phyloP scores from a whole-genome alignment of 208 protist species.

The Naegleria lovaniensis region DNA sequence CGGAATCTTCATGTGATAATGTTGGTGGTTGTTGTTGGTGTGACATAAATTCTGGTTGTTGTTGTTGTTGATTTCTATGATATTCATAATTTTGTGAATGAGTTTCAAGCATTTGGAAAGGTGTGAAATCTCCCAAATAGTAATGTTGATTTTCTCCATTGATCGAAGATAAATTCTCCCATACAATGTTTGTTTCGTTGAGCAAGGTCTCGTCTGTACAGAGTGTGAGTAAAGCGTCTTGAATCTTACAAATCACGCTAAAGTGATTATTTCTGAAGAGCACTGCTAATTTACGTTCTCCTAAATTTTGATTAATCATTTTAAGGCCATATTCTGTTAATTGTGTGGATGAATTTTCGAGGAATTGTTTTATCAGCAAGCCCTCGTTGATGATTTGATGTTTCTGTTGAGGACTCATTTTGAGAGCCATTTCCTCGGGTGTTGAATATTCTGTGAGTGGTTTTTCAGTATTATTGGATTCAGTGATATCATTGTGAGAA shows the following conservation, averaged over 20 bases:
- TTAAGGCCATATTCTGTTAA: constrained; percentile 10
- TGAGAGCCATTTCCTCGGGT: background rate
- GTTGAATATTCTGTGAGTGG: background rate
- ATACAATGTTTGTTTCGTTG: constrained; percentile 17
- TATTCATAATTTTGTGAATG: background rate
- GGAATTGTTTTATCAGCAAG: background rate
- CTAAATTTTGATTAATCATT: background rate
- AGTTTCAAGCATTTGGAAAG: background rate
- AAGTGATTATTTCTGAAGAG: constrained; percentile 34
- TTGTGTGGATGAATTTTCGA: background rate
- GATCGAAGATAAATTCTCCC: background rate
- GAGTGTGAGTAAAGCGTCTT: background rate
- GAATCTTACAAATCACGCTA: background rate
- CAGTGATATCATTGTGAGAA: background rate
- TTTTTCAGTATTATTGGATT: background rate
- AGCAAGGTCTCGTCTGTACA: constrained; percentile 4
- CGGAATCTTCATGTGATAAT: background rate
- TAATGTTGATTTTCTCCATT: background rate
- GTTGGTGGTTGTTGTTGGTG: background rate
- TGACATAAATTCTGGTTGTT: background rate
- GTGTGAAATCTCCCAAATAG: constrained; percentile 22
- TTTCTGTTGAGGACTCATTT: background rate
- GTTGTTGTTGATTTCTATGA: background rate
- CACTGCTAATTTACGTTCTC: background rate
- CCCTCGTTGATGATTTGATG: background rate